These are phyloP conservation scores for Choanephora cucurbitarum DNA, from an alignment of 371 early-diverging fungal species.

Conservation along the genomic window DNA sequence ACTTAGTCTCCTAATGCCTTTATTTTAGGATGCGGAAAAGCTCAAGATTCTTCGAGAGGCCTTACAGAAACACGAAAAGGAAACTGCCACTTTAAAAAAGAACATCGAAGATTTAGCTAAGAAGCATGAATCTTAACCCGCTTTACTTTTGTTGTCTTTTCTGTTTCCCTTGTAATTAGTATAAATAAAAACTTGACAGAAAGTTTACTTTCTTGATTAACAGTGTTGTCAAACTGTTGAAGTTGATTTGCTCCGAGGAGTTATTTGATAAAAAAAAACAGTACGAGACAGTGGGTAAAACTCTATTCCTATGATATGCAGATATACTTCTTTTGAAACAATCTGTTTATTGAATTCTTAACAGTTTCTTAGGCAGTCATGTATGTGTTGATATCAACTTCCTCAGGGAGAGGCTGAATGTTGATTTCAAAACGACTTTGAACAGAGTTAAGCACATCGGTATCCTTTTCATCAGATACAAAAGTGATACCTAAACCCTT, in stretches of 20 bases:
- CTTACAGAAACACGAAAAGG: constrained; percentile 34
- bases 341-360: too few relatives aligned
- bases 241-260: too few relatives aligned
- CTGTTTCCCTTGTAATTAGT: too few relatives aligned
- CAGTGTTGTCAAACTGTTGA: too few relatives aligned
- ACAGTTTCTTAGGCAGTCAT: constrained; percentile 46
- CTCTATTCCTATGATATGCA: too few relatives aligned
- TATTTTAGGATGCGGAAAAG: constrained; percentile 45
- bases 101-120: constrained; percentile 31
- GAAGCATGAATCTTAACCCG: constrained; percentile 11
- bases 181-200: too few relatives aligned
- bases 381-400: constrained; percentile 81
- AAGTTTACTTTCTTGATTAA: too few relatives aligned
- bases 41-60: constrained; percentile 39
- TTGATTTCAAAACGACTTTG: constrained; percentile 97
- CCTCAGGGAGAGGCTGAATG: constrained; percentile 86
- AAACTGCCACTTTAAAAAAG: constrained; percentile 31
- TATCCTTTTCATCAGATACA: constrained; percentile 90
- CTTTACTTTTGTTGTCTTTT: not conserved
- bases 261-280: too few relatives aligned
- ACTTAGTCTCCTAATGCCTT: not conserved
- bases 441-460: constrained; percentile 81
- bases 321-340: too few relatives aligned
- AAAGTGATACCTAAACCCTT: constrained; percentile 98
- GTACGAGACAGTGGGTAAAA: too few relatives aligned